A percentile compares a stretch with the other conserved stretches of the same genome.
phyloP scores from a whole-genome alignment of 2,329 filamentous ascomycete genomes.

The Pseudopithomyces maydicus region DNA sequence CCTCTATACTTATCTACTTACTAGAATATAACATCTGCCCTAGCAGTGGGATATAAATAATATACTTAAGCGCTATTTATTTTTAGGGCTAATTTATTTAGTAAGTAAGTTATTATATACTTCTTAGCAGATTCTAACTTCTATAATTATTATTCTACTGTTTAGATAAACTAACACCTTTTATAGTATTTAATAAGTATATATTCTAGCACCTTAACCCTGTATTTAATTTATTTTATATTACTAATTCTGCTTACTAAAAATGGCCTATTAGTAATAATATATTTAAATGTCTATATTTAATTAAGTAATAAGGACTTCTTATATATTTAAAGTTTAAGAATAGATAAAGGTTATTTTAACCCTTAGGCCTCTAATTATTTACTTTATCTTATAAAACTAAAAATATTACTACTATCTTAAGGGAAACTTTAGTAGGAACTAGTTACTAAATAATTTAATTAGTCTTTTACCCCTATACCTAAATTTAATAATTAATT shows the following conservation, averaged over 20 bases:
- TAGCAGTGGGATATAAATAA: constrained; percentile 48
- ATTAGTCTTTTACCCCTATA: no score
- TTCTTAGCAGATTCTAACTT: constrained; percentile 52
- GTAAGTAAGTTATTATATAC: constrained; percentile 51
- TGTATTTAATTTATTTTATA: constrained; percentile 47
- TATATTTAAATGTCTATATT: constrained; percentile 33
- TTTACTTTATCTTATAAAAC: constrained; percentile 17
- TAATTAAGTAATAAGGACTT: constrained; percentile 33
- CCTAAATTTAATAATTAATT: constrained; percentile 51
- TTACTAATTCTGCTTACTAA: constrained; percentile 50
- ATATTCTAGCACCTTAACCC: no score
- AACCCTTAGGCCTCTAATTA: no score
- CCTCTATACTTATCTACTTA: constrained; percentile 26
- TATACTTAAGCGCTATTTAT: constrained; percentile 51
- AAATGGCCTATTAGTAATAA: constrained; percentile 47
- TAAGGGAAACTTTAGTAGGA: constrained; percentile 51
- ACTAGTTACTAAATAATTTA: no score
- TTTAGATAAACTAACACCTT: no score
- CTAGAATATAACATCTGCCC: constrained; percentile 46
- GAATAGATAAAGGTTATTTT: no score
- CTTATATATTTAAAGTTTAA: no score
- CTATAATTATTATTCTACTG: constrained; percentile 49
- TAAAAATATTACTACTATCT: constrained; percentile 47
- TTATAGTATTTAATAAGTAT: no score
- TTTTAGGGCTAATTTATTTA: constrained; percentile 53